These are phyloP conservation scores for Dalechampia spathulata DNA, from an alignment of 441 rosid species.

Conservation along the genomic window DNA sequence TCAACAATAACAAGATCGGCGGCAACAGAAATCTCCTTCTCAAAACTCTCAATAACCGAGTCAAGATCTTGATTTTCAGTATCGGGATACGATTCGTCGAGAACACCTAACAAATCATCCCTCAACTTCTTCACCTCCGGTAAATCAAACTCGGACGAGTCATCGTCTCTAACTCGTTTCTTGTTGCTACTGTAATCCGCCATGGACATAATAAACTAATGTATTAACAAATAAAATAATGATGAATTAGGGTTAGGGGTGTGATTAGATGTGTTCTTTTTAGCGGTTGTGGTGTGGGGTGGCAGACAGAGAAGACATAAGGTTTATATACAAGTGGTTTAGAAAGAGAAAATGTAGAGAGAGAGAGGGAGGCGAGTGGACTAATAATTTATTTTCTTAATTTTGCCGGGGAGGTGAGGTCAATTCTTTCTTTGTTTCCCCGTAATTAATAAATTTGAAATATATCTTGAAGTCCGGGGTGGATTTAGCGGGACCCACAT, in stretches of 20 bases:
- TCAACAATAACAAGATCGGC: no score
- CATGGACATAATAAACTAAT: no score
- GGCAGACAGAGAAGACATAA: conserved; percentile 14
- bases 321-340: conserved; percentile 32
- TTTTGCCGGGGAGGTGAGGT: conserved; percentile 42
- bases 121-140: conserved; percentile 48
- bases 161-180: conserved; percentile 42
- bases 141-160: conserved; percentile 20
- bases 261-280: neutral
- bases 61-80: conserved; percentile 46
- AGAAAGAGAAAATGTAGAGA: conserved; percentile 22
- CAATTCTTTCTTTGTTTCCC: neutral
- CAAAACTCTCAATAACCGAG: no score
- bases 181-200: conserved; percentile 15
- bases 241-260: neutral
- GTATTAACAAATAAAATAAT: conserved; percentile 4
- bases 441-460: conserved; percentile 30
- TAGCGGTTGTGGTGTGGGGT: conserved; percentile 17
- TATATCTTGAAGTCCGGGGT: conserved; percentile 33
- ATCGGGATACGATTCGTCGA: conserved; percentile 45
- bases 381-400: neutral
- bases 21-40: no score
- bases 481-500: conserved; percentile 28
- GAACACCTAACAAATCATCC: conserved; percentile 43
- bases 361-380: conserved; percentile 16